These are phyloP conservation scores for Xylaria sp. DNA, from an alignment of 2,329 filamentous ascomycete genomes.

Conservation along the genomic window DNA sequence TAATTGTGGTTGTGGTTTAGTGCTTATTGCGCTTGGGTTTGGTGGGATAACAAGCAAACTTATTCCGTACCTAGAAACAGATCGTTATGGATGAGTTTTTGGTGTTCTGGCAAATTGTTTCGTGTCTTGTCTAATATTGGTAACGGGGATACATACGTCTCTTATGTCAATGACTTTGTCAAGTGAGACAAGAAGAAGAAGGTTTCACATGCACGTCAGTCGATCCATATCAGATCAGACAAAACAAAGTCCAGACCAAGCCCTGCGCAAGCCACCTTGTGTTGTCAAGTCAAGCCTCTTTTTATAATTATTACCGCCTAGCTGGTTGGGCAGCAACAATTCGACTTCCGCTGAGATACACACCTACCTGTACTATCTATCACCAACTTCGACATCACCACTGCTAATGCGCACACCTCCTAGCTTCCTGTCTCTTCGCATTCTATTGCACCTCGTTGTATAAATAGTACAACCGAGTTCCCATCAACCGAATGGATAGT, in stretches of 20 bases:
- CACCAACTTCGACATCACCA: not conserved
- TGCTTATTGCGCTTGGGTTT: not conserved
- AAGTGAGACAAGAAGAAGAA: not conserved
- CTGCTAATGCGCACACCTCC: not conserved
- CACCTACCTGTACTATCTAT: not conserved
- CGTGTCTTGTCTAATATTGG: not conserved
- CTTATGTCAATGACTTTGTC: no score
- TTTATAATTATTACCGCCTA: not conserved
- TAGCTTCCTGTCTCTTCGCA: not conserved
- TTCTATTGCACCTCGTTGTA: not conserved
- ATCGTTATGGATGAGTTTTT: not conserved
- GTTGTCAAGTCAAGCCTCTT: slow-evolving; percentile 20
- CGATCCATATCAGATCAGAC: slow-evolving; percentile 19
- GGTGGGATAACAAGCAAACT: not conserved
- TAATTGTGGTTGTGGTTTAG: not conserved
- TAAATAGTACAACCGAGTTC: not conserved
- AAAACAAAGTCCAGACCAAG: slow-evolving; percentile 10
- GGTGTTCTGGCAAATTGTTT: not conserved
- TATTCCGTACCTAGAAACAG: not conserved
- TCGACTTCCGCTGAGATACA: not conserved
- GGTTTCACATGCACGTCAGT: slow-evolving; percentile 1
- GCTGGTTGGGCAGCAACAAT: slow-evolving; percentile 28
- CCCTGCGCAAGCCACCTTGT: slow-evolving; percentile 13
- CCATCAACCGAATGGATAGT: not conserved
- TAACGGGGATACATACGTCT: not conserved